Conservation (phyloP, 1,139 yeast genomes). For the Suhomyces taliae region DNA sequence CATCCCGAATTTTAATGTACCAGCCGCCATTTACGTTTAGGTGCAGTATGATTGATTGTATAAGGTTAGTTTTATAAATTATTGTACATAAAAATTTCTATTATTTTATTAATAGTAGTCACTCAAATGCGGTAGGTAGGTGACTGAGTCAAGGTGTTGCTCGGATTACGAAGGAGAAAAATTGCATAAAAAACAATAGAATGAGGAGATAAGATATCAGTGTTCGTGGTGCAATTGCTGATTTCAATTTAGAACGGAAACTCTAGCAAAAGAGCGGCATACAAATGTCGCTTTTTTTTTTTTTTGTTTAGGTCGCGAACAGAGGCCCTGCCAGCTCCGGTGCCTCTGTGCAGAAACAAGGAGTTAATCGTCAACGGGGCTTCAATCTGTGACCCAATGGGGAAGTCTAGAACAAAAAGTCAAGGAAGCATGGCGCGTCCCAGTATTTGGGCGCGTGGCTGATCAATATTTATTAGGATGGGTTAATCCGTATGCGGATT, state of each 20-base stretch:
- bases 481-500: not conserved
- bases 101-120: too few relatives aligned
- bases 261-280: not conserved
- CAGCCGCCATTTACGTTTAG: not conserved
- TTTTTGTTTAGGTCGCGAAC: not conserved
- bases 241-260: not conserved
- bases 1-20: not conserved
- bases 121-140: not conserved
- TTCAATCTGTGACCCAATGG: not conserved
- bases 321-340: not conserved
- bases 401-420: not conserved
- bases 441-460: not conserved
- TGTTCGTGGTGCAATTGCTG: not conserved
- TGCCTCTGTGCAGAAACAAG: not conserved
- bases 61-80: too few relatives aligned
- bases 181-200: not conserved
- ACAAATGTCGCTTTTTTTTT: too few relatives aligned
- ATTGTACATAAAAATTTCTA: not conserved
- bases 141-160: not conserved
- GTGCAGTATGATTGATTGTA: not conserved
- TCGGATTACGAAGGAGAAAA: not conserved
- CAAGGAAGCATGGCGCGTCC: not conserved
- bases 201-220: not conserved
- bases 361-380: not conserved
- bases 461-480: not conserved